Conservation (phyloP, 2,329 filamentous ascomycete genomes). For the Passalora sequoiae region DNA sequence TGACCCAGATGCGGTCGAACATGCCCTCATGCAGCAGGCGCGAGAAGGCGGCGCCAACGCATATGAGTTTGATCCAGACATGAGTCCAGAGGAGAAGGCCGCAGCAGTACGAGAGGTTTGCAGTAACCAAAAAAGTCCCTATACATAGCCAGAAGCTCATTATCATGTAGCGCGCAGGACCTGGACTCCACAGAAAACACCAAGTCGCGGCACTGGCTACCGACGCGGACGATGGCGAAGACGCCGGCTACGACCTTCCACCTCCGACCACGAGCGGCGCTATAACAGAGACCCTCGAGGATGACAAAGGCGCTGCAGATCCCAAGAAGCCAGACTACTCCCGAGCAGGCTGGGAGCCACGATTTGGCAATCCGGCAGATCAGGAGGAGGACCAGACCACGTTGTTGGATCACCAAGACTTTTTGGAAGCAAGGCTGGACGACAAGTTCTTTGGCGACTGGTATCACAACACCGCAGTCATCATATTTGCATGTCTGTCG, state of each 20-base stretch:
- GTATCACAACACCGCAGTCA: slow-evolving; percentile 96
- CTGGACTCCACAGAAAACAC: slow-evolving; percentile 43
- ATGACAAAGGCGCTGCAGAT: slow-evolving; percentile 40
- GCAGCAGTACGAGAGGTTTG: slow-evolving; percentile 69
- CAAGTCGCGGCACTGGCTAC: slow-evolving; percentile 68
- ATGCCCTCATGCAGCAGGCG: slow-evolving; percentile 69
- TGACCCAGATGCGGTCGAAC: slow-evolving; percentile 65
- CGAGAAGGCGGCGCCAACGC: slow-evolving; percentile 72
- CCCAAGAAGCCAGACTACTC: slow-evolving; percentile 48
- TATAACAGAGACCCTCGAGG: slow-evolving; percentile 50
- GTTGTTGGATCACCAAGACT: slow-evolving; percentile 80
- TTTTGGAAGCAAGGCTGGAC: slow-evolving; percentile 74
- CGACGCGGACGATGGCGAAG: slow-evolving; percentile 68
- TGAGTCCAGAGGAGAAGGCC: slow-evolving; percentile 75
- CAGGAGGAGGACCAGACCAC: slow-evolving; percentile 51
- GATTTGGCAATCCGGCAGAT: slow-evolving; percentile 65
- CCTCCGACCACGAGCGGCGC: slow-evolving; percentile 66
- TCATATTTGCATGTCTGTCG: slow-evolving; percentile 82
- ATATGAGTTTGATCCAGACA: slow-evolving; percentile 82
- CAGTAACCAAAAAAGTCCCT: too few relatives aligned
- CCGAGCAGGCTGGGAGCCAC: slow-evolving; percentile 80
- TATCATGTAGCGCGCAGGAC: slow-evolving; percentile 21
- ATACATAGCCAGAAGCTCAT: too few relatives aligned
- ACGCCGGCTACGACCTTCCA: slow-evolving; percentile 71
- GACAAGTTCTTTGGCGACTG: slow-evolving; percentile 95